Percentiles rank a stretch among this genome's conserved stretches.
These are phyloP conservation scores for Trichopus zeylanicus DNA, from an alignment of 116 monocot genomes.

Conservation along the genomic window DNA sequence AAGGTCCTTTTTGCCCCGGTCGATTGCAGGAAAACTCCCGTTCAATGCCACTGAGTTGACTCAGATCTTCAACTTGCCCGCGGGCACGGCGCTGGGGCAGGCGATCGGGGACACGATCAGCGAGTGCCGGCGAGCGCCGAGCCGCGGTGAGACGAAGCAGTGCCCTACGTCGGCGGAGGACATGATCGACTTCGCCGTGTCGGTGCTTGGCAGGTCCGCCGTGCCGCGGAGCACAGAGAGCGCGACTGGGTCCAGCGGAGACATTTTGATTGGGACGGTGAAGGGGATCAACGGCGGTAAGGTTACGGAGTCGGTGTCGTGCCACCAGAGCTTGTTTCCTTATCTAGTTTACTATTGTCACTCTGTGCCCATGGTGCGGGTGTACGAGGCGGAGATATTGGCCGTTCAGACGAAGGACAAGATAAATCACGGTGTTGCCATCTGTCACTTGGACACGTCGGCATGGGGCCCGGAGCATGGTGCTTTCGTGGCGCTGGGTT, in stretches of 20 bases:
- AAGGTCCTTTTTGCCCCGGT: constrained; percentile 56
- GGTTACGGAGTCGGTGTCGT: constrained; percentile 30
- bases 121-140: constrained; percentile 66
- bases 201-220: constrained; percentile 6
- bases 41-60: constrained; percentile 34
- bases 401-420: constrained; percentile 15
- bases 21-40: constrained; percentile 45
- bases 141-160: constrained; percentile 71
- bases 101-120: constrained; percentile 42
- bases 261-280: constrained; percentile 16
- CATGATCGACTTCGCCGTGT: constrained; percentile 64
- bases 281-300: constrained; percentile 36
- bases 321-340: constrained; percentile 45
- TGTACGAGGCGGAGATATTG: constrained; percentile 35
- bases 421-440: constrained; percentile 34
- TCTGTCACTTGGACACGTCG: constrained; percentile 41
- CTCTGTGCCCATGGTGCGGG: constrained; percentile 35
- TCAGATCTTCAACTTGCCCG: constrained; percentile 26
- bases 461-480: constrained; percentile 29
- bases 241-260: constrained; percentile 8
- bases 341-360: constrained; percentile 49
- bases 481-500: constrained; percentile 26
- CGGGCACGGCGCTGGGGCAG: constrained; percentile 38
- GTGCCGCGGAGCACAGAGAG: constrained; percentile 10
- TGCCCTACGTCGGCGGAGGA: constrained; percentile 73